Evolutionary conservation across 2,329 filamentous ascomycete genomes (phyloP), one percentile per base, ranked within the genome.

Genomic region (Tothia fuscella): DNA sequence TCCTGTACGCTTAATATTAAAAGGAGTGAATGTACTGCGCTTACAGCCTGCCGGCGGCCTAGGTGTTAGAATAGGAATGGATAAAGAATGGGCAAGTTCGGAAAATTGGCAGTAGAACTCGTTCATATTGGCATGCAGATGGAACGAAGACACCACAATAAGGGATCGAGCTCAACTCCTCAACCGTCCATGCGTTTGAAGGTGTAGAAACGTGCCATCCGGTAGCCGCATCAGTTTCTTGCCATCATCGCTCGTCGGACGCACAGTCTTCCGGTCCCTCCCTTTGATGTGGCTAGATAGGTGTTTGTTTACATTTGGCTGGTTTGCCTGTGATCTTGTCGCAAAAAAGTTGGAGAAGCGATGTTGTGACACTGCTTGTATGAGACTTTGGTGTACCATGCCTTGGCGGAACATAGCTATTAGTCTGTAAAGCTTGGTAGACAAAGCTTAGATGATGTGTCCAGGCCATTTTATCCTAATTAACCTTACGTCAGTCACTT

Each of bases 1-100:
- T n/a, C 20, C 39, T 33, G 39, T 4, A 35, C 39, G 20, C n/a
- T 10, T 13, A 31, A 25, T 22, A 24, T 12, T 33, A 31, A 41
- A 41, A 25, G 20, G 30, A 41, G 34, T 7, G 21, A 34, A n/a
- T 26, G 21, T 7, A 34, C n/a, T n/a, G n/a, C n/a, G n/a, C n/a
- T n/a, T n/a, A n/a, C 21, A 25, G 28, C 35, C 35, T 37, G 35
- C 35, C 35, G 35, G 22, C 35, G 35, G 35, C 35, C 35, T 37
- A 28, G 7, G 35, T 7, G n/a, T 17, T 37, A 25, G 14, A 16
- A 17, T 25, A 10, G 28, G 21, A 16, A 6, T 21, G 14, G n/a
- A 24, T 25, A 19, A 17, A 25, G 35, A 10, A 17, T 16, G 22
- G 21, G 20, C 10, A 14, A 24, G 34, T 25, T 37, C 22, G 13